These are phyloP conservation scores for Yamadazyma oceani DNA, from an alignment of 1,139 yeast genomes.

Conservation along the genomic window DNA sequence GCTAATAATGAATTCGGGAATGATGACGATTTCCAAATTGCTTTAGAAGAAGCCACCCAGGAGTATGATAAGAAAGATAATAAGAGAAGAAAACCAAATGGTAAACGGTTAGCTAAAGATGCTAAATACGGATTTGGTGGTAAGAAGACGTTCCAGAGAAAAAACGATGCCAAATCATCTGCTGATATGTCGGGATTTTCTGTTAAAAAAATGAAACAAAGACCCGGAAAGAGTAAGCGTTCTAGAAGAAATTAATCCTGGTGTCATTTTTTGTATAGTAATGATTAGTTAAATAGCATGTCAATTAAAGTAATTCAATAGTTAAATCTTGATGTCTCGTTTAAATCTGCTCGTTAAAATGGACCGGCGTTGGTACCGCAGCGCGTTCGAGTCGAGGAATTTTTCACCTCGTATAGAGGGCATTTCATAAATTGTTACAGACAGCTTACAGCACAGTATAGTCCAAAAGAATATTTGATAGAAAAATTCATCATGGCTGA, in stretches of 20 bases:
- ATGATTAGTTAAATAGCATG: slow-evolving; percentile 1
- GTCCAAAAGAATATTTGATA: background rate
- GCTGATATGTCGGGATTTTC: slow-evolving; percentile 69
- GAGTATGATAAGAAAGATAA: slow-evolving; percentile 38
- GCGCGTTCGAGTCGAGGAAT: background rate
- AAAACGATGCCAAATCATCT: slow-evolving; percentile 73
- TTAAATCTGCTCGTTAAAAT: no score
- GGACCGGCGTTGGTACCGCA: no score
- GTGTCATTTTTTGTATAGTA: slow-evolving; percentile 5
- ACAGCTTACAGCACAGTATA: no score
- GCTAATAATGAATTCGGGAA: slow-evolving; percentile 68
- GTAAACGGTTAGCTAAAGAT: slow-evolving; percentile 63
- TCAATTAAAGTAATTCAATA: background rate
- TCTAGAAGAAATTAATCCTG: slow-evolving; percentile 21
- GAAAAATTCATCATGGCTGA: slow-evolving; percentile 7
- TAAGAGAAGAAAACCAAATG: slow-evolving; percentile 56
- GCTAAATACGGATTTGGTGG: slow-evolving; percentile 69
- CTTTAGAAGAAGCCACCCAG: slow-evolving; percentile 84
- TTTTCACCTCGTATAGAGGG: slow-evolving; percentile 1
- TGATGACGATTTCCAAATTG: slow-evolving; percentile 66
- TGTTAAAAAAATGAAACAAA: slow-evolving; percentile 54
- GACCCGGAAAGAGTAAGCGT: slow-evolving; percentile 79
- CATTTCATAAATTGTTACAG: no score
- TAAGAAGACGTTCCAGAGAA: slow-evolving; percentile 68
- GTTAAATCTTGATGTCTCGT: no score